Evolutionary conservation across 2,329 filamentous ascomycete species (phyloP).

Genomic region (Trichoderma sp.): DNA sequence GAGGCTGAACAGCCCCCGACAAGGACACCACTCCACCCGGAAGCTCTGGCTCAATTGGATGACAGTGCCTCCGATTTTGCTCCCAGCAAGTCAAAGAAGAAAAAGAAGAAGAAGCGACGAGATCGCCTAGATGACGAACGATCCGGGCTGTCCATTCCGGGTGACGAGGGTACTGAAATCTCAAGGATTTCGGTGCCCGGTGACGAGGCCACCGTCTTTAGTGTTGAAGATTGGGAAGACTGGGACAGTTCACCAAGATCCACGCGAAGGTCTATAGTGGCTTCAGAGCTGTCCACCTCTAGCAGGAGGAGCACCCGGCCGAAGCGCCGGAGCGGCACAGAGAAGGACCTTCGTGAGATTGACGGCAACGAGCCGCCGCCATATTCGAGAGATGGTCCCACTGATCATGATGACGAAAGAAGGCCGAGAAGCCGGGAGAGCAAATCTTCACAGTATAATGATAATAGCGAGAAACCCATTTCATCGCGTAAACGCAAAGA

Average conservation of each 20-base stretch:
- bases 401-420: constrained; percentile 39
- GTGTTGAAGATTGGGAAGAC: constrained; percentile 17
- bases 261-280: constrained; percentile 25
- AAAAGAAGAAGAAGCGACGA: constrained; percentile 16
- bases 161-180: constrained; percentile 4
- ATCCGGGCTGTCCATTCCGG: constrained; percentile 27
- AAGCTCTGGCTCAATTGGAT: neutral
- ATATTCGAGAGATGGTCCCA: constrained; percentile 29
- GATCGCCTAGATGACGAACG: constrained; percentile 25
- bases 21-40: neutral
- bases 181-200: constrained; percentile 6
- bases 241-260: constrained; percentile 16
- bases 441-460: constrained; percentile 32
- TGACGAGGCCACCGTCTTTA: constrained; percentile 12
- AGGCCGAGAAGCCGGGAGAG: constrained; percentile 34
- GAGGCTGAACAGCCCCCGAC: neutral
- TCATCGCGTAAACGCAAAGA: constrained; percentile 38
- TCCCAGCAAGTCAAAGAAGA: constrained; percentile 9
- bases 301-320: constrained; percentile 42
- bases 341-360: constrained; percentile 34
- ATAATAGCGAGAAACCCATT: constrained; percentile 47
- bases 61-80: constrained; percentile 4
- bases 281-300: constrained; percentile 39
- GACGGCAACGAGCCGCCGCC: constrained; percentile 39
- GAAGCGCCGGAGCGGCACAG: constrained; percentile 37